phyloP scores from a whole-genome alignment of 306 rosid species.

The Prunus mume region DNA sequence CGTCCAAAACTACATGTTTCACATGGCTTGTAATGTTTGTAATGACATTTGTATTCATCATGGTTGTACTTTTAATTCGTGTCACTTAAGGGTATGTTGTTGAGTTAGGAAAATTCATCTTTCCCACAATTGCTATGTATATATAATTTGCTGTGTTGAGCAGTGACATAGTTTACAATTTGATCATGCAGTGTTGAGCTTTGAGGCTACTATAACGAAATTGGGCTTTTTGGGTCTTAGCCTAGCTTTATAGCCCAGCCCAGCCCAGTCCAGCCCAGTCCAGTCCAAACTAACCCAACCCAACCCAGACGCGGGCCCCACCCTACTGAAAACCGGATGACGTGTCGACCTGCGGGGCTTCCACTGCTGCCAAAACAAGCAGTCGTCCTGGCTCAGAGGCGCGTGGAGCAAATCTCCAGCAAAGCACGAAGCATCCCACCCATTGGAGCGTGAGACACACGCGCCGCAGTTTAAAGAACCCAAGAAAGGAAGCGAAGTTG shows the following conservation, averaged over 20 bases:
- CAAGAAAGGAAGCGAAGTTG: neutral
- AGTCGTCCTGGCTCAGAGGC: neutral
- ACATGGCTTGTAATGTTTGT: slow-evolving; percentile 72
- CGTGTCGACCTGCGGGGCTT: neutral
- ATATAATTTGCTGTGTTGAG: neutral
- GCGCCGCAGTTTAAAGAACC: neutral
- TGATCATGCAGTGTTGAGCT: too few relatives aligned
- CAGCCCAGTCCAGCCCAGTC: neutral
- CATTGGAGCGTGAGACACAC: neutral
- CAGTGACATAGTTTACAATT: neutral
- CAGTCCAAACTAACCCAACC: neutral
- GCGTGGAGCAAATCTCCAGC: slow-evolving; percentile 22
- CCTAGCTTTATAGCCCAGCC: too few relatives aligned
- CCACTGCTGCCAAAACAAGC: slow-evolving; percentile 3
- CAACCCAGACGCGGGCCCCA: neutral
- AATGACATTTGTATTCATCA: slow-evolving; percentile 69
- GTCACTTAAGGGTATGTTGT: slow-evolving; percentile 38
- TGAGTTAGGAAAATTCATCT: neutral
- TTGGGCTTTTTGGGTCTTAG: too few relatives aligned
- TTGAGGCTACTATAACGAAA: too few relatives aligned
- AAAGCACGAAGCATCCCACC: neutral
- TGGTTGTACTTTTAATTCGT: slow-evolving; percentile 89
- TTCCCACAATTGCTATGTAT: neutral
- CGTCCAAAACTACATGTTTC: slow-evolving; percentile 79
- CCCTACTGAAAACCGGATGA: neutral